These are phyloP conservation scores for Bryopsis sp. DNA, from an alignment of 139 green algal genomes.

Conservation along the genomic window DNA sequence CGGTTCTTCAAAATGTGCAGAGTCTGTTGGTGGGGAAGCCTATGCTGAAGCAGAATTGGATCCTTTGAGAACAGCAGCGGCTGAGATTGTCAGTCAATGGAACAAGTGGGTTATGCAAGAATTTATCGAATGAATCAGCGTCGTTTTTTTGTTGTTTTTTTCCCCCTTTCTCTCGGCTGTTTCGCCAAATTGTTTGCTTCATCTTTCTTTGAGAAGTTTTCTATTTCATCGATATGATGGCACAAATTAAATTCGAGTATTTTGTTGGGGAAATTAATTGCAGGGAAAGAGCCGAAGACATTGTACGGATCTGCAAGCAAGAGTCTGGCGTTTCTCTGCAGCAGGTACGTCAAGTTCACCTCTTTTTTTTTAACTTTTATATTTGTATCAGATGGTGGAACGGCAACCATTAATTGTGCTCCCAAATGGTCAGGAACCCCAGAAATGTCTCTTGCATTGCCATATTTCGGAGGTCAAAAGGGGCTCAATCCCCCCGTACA, in stretches of 20 bases:
- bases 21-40: constrained; percentile 30
- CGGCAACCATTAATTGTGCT: not conserved
- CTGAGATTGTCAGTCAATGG: constrained; percentile 46
- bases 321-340: constrained; percentile 7
- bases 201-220: not conserved
- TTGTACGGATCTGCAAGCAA: constrained; percentile 17
- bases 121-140: not conserved
- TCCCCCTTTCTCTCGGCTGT: not conserved
- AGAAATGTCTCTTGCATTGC: not conserved
- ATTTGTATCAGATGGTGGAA: not conserved
- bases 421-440: not conserved
- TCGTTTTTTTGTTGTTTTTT: not conserved
- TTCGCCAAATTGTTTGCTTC: not conserved
- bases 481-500: not conserved
- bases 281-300: constrained; percentile 5
- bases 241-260: not conserved
- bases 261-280: constrained; percentile 4
- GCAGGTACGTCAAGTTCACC: not conserved
- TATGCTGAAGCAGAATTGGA: constrained; percentile 45
- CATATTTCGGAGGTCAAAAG: not conserved
- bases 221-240: no score
- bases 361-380: not conserved
- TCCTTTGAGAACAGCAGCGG: constrained; percentile 42
- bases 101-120: constrained; percentile 34
- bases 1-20: not conserved